A percentile compares a stretch with the other conserved stretches of the same genome.
Conservation (phyloP, 1,139 yeast genomes). For the Hyphopichia pseudoburtonii region DNA sequence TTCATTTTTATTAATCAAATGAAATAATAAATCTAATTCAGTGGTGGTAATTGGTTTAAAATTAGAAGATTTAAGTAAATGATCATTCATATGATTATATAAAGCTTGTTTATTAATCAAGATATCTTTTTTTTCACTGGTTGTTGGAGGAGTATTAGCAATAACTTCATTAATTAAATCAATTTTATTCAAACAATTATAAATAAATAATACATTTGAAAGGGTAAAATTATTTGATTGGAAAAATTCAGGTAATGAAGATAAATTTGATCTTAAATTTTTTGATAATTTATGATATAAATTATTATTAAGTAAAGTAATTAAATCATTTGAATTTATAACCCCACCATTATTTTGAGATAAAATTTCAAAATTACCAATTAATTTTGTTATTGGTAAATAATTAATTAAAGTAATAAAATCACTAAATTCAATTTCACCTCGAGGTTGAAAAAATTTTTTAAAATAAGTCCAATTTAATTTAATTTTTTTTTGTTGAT, state of each 20-base stretch:
- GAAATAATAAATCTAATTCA: conserved; percentile 47
- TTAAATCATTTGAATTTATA: conserved; percentile 33
- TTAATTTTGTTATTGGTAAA: conserved; percentile 47
- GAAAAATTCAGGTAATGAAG: conserved; percentile 38
- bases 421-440: conserved; percentile 39
- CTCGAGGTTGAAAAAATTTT: conserved; percentile 42
- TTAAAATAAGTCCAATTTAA: conserved; percentile 48
- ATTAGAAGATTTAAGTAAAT: conserved; percentile 52
- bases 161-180: conserved; percentile 60
- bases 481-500: conserved; percentile 43
- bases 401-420: conserved; percentile 44
- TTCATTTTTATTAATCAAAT: conserved; percentile 46
- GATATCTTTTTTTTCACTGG: conserved; percentile 45
- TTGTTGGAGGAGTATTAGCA: conserved; percentile 53
- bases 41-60: conserved; percentile 47
- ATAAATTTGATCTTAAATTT: conserved; percentile 37
- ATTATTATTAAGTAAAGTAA: conserved; percentile 35
- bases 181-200: conserved; percentile 44
- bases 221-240: conserved; percentile 36
- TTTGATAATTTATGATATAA: conserved; percentile 44
- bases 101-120: conserved; percentile 44
- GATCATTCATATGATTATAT: conserved; percentile 49
- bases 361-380: conserved; percentile 44
- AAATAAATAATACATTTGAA: conserved; percentile 43
- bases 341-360: conserved; percentile 37